These are phyloP conservation scores for Wickerhamomyces sp. DNA, from an alignment of 1,139 yeast genomes.

Conservation along the genomic window DNA sequence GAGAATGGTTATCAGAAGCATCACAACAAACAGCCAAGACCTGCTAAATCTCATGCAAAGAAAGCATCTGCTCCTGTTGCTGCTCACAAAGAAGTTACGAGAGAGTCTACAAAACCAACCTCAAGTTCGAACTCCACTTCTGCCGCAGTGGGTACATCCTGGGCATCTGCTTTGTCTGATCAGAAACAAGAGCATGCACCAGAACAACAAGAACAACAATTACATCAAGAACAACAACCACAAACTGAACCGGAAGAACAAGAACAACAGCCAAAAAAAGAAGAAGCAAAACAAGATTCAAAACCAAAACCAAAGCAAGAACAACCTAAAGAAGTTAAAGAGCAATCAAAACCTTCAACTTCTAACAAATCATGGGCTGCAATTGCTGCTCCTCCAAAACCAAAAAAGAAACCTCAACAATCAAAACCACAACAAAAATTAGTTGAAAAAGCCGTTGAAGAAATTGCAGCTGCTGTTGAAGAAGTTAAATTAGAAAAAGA, in stretches of 20 bases:
- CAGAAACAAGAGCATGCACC: constrained; percentile 9
- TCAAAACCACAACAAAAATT: constrained; percentile 18
- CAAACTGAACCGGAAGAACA: constrained; percentile 5
- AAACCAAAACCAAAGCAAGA: constrained; percentile 6
- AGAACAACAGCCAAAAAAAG: constrained; percentile 1
- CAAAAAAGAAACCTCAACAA: constrained; percentile 21
- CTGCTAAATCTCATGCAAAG: constrained; percentile 2
- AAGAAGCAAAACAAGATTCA: constrained; percentile 2
- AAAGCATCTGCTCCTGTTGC: constrained; percentile 3
- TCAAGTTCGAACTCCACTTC: constrained; percentile 22
- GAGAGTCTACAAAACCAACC: constrained; percentile 11
- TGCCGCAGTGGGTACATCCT: constrained; percentile 22
- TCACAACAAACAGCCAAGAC: constrained; percentile 8
- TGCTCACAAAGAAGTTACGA: constrained; percentile 2
- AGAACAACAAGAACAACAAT: constrained; percentile 8
- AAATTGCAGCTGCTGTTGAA: constrained; percentile 13
- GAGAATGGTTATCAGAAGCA: constrained; percentile 12
- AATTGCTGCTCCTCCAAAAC: constrained; percentile 55
- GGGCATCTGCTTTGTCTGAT: constrained; percentile 29
- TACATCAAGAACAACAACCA: constrained; percentile 4
- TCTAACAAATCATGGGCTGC: constrained; percentile 50
- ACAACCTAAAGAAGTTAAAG: constrained; percentile 11
- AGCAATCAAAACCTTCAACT: constrained; percentile 22
- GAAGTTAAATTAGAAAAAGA: constrained; percentile 7
- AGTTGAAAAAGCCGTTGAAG: constrained; percentile 10